phyloP scores from a whole-genome alignment of 495 filamentous ascomycete genomes.

The Patellaria atrata region DNA sequence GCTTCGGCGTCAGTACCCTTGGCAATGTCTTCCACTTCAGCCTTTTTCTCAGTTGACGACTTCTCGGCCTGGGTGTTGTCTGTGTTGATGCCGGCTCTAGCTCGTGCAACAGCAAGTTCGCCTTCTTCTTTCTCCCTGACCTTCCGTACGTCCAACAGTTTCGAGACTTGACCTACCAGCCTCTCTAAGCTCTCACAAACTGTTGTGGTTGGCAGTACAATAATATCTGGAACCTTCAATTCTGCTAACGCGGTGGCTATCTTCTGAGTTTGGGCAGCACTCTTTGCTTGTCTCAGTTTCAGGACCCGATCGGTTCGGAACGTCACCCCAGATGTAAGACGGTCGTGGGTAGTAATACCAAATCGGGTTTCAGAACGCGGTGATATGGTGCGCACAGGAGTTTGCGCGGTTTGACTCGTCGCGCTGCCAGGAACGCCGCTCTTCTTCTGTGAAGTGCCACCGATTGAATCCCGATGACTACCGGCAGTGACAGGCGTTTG shows the following conservation, averaged over 20 bases:
- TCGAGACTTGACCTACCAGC: constrained; percentile 57
- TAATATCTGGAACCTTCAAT: constrained; percentile 59
- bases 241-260: constrained; percentile 65
- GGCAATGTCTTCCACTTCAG: constrained; percentile 8
- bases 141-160: constrained; percentile 71
- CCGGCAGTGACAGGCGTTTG: too few relatives aligned
- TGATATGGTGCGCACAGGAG: constrained; percentile 52
- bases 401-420: too few relatives aligned
- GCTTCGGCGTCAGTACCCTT: constrained; percentile 9
- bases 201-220: constrained; percentile 73
- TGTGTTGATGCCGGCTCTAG: constrained; percentile 33
- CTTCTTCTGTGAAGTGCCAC: too few relatives aligned
- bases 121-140: constrained; percentile 70
- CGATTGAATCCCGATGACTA: too few relatives aligned
- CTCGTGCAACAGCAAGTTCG: constrained; percentile 46
- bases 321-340: constrained; percentile 53
- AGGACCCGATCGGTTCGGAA: constrained; percentile 77
- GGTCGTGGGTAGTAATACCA: constrained; percentile 76
- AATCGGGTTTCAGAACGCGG: constrained; percentile 61
- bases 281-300: constrained; percentile 72
- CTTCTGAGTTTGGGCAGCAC: constrained; percentile 63
- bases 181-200: constrained; percentile 71
- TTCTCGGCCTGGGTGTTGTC: constrained; percentile 24
- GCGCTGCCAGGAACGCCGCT: too few relatives aligned
- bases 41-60: neutral